Conservation (phyloP, 176 grass and related monocot species). For the Stipa capillata region DNA sequence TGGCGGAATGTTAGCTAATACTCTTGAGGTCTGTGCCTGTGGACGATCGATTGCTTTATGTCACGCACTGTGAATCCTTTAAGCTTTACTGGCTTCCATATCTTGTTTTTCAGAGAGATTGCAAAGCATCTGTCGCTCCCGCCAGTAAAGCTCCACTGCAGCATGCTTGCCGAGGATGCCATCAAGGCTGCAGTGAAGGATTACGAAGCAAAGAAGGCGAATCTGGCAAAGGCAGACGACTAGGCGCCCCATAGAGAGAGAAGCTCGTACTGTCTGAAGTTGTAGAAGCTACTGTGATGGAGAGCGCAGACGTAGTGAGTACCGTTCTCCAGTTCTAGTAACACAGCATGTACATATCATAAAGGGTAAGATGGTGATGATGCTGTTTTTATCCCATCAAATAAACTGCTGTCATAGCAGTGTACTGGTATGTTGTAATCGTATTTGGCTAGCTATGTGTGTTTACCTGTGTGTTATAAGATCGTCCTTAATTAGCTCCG, state of each 20-base stretch:
- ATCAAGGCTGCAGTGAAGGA: slow-evolving; percentile 83
- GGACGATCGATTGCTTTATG: not conserved
- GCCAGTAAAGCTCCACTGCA: slow-evolving; percentile 88
- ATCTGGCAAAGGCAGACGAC: not conserved
- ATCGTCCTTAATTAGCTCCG: too few relatives aligned
- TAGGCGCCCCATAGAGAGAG: not conserved
- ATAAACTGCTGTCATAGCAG: not conserved
- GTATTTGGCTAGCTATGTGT: not conserved
- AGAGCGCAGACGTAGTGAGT: not conserved
- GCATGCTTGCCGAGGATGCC: slow-evolving; percentile 91
- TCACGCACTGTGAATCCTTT: not conserved
- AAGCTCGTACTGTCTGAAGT: not conserved
- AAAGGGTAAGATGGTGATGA: not conserved
- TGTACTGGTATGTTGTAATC: not conserved
- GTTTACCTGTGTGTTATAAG: not conserved
- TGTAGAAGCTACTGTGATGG: not conserved
- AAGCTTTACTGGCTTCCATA: not conserved
- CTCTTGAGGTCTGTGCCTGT: not conserved
- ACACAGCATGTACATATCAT: not conserved
- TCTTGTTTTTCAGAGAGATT: slow-evolving; percentile 47
- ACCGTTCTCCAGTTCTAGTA: not conserved
- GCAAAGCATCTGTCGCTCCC: slow-evolving; percentile 80
- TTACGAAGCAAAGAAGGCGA: slow-evolving; percentile 64
- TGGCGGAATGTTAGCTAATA: not conserved
- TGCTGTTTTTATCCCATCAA: not conserved